Conservation (phyloP, 2,329 filamentous ascomycete genomes). For the Arthrobotrys pseudoclavata region DNA sequence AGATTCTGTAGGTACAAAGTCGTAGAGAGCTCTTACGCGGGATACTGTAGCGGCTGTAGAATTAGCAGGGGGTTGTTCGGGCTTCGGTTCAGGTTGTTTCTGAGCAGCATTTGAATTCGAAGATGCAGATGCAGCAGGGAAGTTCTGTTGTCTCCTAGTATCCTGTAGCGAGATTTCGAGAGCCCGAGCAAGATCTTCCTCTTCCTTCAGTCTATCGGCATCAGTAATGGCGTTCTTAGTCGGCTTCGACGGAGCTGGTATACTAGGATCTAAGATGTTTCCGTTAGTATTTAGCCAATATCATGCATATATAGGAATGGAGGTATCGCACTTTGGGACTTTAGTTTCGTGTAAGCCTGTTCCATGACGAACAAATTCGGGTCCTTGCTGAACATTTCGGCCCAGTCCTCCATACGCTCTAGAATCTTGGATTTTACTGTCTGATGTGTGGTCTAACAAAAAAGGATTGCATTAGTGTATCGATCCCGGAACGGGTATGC, state of each 20-base stretch:
- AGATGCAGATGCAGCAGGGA: constrained; percentile 65
- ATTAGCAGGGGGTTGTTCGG: constrained; percentile 75
- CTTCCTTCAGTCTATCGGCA: constrained; percentile 90
- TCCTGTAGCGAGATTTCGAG: constrained; percentile 93
- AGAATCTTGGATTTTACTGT: constrained; percentile 98
- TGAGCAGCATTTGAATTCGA: constrained; percentile 64
- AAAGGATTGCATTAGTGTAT: constrained; percentile 41
- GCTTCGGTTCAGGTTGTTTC: constrained; percentile 67
- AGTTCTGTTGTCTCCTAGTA: constrained; percentile 74
- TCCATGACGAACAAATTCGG: constrained; percentile 97
- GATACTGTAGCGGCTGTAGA: constrained; percentile 97
- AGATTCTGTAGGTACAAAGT: constrained; percentile 93
- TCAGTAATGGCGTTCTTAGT: constrained; percentile 93
- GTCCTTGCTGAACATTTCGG: constrained; percentile 90
- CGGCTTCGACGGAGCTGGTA: constrained; percentile 92
- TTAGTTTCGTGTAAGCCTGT: constrained; percentile 89
- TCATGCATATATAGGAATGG: background rate
- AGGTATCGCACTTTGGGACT: constrained; percentile 73
- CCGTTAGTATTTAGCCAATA: background rate
- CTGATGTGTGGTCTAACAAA: constrained; percentile 82
- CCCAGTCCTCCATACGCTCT: constrained; percentile 96
- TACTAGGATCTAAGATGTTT: constrained; percentile 78
- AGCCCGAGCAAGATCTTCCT: constrained; percentile 97
- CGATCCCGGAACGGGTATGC: background rate
- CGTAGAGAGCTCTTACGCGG: constrained; percentile 90